Evolutionary conservation across 371 early-diverging fungal species (phyloP), one percentile per base, ranked within the genome.

Genomic region (Mortierella sp.): DNA sequence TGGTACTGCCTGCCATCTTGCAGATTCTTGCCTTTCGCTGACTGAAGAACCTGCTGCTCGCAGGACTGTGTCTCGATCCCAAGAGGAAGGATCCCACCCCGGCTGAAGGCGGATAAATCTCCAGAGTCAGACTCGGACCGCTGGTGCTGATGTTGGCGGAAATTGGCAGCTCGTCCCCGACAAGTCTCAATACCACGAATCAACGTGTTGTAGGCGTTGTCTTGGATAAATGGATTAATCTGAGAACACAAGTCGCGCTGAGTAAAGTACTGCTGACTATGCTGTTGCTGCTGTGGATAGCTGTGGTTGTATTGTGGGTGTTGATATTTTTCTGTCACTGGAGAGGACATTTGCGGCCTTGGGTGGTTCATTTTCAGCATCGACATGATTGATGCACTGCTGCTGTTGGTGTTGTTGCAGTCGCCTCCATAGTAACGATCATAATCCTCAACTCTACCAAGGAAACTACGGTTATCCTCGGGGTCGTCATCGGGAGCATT

Each of bases 81-180:
- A 63, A 31, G 34, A 7, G 63, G 31, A 63, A 34, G 63, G 34
- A 63, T 3, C 2, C 19, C 63, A 14, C 63, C 34, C 11, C 19
- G 16, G 8, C 34, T 16, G 7, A 28, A 19, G 16, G 7, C 34
- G 16, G 31, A 5, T 0, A 34, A 34, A 34, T 28, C 34, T 8
- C 34, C 63, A 63, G 63, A 63, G 9, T 63, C 34, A 6, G 63
- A 63, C 16, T 63, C 55, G 13, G 28, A 52, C 2, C 28, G 11
- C 10, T 16, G 34, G 3, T 19, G 34, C n/a, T 31, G 73, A 24
- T 38, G 38, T 14, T 11, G 70, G 19, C 70, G 34, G 24, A 24
- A 31, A 24, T 73, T 73, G 73, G 21, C 19, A 48, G 48, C 24
- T 14, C 72, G 72, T 48, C 72, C 72, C 21, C 72, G 28, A 47